Conservation (phyloP, 2,329 filamentous ascomycete species). For the Fusarium scirpi region DNA sequence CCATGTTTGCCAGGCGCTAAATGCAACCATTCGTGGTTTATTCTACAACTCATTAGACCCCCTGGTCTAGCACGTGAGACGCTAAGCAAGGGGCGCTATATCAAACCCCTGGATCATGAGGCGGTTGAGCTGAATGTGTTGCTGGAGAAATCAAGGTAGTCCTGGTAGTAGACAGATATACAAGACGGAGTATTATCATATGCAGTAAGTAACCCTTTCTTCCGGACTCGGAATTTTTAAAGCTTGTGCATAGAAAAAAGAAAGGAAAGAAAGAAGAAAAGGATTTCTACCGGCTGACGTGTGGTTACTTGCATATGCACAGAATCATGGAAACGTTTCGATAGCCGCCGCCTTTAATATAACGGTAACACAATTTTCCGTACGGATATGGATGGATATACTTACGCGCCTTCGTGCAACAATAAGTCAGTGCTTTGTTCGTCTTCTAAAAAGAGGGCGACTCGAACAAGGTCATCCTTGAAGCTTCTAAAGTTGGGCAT, state of each 20-base stretch:
- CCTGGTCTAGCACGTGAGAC: slow-evolving; percentile 25
- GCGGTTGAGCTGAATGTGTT: slow-evolving; percentile 22
- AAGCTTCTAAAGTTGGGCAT: neutral
- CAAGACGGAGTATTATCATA: neutral
- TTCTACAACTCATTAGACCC: slow-evolving; percentile 7
- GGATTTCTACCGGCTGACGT: neutral
- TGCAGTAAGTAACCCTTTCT: neutral
- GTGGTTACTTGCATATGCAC: slow-evolving; percentile 31
- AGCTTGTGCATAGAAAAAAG: neutral
- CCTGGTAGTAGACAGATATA: neutral
- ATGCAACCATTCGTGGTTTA: slow-evolving; percentile 3
- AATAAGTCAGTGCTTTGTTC: neutral
- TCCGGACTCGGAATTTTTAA: neutral
- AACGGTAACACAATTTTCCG: slow-evolving; percentile 20
- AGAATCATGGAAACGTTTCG: slow-evolving; percentile 24
- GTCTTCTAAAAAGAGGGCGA: neutral
- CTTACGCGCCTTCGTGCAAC: slow-evolving; percentile 15
- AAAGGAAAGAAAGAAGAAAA: neutral
- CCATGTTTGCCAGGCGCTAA: slow-evolving; percentile 9
- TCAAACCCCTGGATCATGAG: slow-evolving; percentile 14
- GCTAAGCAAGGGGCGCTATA: slow-evolving; percentile 16
- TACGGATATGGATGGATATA: neutral
- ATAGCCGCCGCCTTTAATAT: slow-evolving; percentile 31
- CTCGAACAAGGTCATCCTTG: slow-evolving; percentile 12
- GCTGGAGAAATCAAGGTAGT: slow-evolving; percentile 13